These are phyloP conservation scores for Fusarium scirpi DNA, from an alignment of 2,329 filamentous ascomycete genomes.

Conservation along the genomic window DNA sequence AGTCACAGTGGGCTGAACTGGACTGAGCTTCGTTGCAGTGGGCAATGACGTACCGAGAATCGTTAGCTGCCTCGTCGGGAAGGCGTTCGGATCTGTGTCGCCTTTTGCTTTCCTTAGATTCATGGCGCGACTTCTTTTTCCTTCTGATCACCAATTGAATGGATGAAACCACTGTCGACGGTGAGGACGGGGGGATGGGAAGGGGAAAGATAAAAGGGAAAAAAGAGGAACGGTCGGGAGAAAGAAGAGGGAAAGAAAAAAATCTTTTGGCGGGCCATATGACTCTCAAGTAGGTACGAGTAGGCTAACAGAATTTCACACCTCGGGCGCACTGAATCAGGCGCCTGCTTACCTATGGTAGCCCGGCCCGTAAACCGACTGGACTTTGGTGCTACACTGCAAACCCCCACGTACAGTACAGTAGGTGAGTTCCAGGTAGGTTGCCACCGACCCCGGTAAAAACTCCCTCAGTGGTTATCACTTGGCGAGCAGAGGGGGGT, in stretches of 20 bases:
- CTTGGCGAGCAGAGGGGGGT: conserved; percentile 18
- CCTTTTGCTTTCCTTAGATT: conserved; percentile 22
- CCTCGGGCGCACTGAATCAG: conserved; percentile 19
- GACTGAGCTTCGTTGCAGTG: neutral
- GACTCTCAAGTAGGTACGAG: conserved; percentile 24
- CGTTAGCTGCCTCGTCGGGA: conserved; percentile 29
- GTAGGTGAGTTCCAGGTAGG: neutral
- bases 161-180: conserved; percentile 1
- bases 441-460: conserved; percentile 14
- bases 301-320: conserved; percentile 21
- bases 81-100: conserved; percentile 25
- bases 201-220: neutral
- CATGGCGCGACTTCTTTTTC: neutral
- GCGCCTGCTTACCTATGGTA: conserved; percentile 14
- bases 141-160: neutral
- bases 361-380: conserved; percentile 27
- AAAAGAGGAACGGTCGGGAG: neutral
- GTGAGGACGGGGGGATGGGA: neutral
- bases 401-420: conserved; percentile 22
- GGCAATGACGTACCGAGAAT: conserved; percentile 27
- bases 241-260: conserved; percentile 5
- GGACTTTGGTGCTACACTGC: conserved; percentile 13
- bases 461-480: conserved; percentile 10
- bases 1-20: neutral
- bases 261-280: conserved; percentile 26